Evolutionary conservation across 805 yeast species (phyloP).

Genomic region (Suhomyces kilbournensis): DNA sequence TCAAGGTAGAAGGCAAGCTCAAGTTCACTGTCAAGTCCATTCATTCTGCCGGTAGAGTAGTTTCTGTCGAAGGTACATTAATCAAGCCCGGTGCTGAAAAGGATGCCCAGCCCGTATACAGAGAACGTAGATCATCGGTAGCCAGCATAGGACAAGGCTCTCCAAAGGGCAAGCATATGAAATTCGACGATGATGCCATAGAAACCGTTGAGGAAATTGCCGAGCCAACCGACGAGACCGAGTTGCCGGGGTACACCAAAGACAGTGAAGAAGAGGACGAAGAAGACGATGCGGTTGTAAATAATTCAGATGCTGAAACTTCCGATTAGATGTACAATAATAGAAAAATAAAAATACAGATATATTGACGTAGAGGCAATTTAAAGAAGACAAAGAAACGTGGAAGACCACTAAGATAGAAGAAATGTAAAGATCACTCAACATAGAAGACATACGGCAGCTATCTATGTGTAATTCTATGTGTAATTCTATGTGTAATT

Average conservation of each 20-base stretch:
- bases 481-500: too few relatives aligned
- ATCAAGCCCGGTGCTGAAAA: slow-evolving; percentile 54
- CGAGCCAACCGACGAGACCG: slow-evolving; percentile 15
- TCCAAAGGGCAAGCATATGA: slow-evolving; percentile 35
- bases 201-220: slow-evolving; percentile 12
- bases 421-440: too few relatives aligned
- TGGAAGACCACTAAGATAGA: too few relatives aligned
- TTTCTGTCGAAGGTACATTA: slow-evolving; percentile 87
- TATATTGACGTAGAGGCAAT: background rate
- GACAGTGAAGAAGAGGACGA: slow-evolving; percentile 18
- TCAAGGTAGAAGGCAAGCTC: slow-evolving; percentile 78
- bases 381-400: too few relatives aligned
- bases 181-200: slow-evolving; percentile 28
- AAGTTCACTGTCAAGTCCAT: slow-evolving; percentile 71
- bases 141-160: slow-evolving; percentile 8
- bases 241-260: slow-evolving; percentile 17
- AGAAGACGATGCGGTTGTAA: slow-evolving; percentile 20
- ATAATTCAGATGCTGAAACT: slow-evolving; percentile 21
- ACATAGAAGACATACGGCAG: too few relatives aligned
- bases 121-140: slow-evolving; percentile 32
- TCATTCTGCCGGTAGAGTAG: slow-evolving; percentile 74
- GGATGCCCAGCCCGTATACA: slow-evolving; percentile 53
- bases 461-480: too few relatives aligned
- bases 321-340: background rate
- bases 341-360: background rate